Conservation (phyloP, 257 asterid genomes). For the Solanum gracilifrons region DNA sequence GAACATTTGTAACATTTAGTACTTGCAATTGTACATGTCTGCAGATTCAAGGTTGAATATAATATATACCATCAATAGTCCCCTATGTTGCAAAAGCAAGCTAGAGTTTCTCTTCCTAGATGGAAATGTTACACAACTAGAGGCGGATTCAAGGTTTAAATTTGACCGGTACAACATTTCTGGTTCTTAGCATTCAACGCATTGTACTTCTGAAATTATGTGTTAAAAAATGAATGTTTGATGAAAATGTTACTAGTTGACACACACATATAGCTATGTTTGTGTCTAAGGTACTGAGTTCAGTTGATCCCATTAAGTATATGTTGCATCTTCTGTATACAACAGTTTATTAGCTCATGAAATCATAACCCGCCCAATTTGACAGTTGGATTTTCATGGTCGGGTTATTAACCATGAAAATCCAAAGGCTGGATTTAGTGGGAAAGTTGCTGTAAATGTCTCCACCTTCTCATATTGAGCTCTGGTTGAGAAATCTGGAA, state of each 20-base stretch:
- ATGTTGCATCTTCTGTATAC: background rate
- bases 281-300: background rate
- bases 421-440: background rate
- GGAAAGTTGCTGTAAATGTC: background rate
- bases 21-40: background rate
- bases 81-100: background rate
- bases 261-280: background rate
- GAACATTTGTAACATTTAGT: background rate
- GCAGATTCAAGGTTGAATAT: background rate
- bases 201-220: background rate
- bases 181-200: background rate
- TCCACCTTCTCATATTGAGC: background rate
- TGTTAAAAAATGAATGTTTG: background rate
- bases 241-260: background rate
- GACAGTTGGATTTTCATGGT: background rate
- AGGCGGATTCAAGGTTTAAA: background rate
- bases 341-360: background rate
- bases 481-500: background rate
- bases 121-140: background rate
- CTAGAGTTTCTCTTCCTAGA: background rate
- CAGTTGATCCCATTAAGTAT: background rate
- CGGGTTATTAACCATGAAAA: background rate
- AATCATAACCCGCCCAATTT: background rate
- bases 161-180: background rate
- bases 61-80: background rate